These are phyloP conservation scores for Apiospora malaysiana DNA, from an alignment of 2,329 filamentous ascomycete species.

Conservation along the genomic window DNA sequence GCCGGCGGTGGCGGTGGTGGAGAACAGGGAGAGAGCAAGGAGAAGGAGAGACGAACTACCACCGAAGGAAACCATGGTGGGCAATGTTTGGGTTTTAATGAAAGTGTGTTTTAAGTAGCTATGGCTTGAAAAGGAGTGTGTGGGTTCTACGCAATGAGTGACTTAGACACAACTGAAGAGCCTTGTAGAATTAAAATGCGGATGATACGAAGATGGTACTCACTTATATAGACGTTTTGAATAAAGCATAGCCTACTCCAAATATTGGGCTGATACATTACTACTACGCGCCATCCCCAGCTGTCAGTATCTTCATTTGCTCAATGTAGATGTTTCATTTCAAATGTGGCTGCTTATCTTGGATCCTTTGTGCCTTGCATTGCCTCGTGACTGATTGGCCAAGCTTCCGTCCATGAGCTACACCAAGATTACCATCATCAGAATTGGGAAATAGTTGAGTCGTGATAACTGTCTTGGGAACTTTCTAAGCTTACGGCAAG, in stretches of 20 bases:
- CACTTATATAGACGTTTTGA: neutral
- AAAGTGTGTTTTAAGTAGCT: neutral
- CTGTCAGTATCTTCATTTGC: neutral
- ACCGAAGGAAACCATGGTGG: neutral
- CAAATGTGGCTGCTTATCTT: neutral
- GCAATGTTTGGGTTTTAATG: neutral
- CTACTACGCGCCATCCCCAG: neutral
- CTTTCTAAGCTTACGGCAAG: neutral
- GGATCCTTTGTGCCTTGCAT: neutral
- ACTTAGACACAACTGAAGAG: neutral
- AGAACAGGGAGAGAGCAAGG: neutral
- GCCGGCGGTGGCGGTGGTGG: neutral
- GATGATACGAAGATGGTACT: neutral
- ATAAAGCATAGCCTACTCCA: neutral
- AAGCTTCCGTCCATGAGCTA: neutral
- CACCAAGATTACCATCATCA: neutral
- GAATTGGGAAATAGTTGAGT: neutral
- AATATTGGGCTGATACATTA: neutral
- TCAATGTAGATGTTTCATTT: neutral
- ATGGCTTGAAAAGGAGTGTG: neutral
- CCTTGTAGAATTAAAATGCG: neutral
- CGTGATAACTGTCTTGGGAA: neutral
- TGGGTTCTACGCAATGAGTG: neutral
- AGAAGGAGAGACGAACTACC: neutral
- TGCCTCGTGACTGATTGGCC: neutral